Conservation (phyloP, 352 stramenopile genomes). For the Thalassiosira sp. region DNA sequence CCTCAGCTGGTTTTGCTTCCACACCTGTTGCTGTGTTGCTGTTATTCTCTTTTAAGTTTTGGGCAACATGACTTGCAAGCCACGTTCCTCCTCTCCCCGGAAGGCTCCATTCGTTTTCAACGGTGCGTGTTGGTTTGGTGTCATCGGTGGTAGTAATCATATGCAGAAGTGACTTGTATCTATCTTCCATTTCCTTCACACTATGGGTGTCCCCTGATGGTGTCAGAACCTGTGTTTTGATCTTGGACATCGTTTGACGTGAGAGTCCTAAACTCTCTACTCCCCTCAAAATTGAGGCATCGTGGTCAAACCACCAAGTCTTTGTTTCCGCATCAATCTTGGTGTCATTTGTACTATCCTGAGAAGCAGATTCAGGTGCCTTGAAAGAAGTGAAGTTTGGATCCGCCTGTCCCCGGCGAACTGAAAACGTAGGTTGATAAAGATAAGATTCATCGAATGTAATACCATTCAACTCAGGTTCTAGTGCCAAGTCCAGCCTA, state of each 20-base stretch:
- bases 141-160: conserved; percentile 24
- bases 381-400: conserved; percentile 2
- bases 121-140: not conserved
- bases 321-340: not conserved
- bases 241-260: conserved; percentile 15
- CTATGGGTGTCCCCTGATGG: conserved; percentile 7
- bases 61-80: conserved; percentile 21
- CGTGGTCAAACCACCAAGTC: conserved; percentile 37
- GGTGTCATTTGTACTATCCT: conserved; percentile 1
- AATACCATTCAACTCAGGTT: conserved; percentile 58
- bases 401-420: conserved; percentile 7
- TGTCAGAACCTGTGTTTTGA: conserved; percentile 41
- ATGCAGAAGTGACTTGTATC: conserved; percentile 38
- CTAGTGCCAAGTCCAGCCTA: conserved; percentile 75
- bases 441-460: conserved; percentile 69
- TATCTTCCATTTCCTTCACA: conserved; percentile 25
- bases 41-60: not conserved
- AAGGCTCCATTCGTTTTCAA: conserved; percentile 15
- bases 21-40: not conserved
- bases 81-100: conserved; percentile 22
- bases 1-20: not conserved
- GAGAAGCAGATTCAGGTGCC: too few relatives aligned
- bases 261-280: conserved; percentile 42
- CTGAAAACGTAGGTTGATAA: conserved; percentile 71
- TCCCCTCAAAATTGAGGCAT: conserved; percentile 48